These are phyloP conservation scores for Ogataea saltuana DNA, from an alignment of 805 yeast genomes.

Conservation along the genomic window DNA sequence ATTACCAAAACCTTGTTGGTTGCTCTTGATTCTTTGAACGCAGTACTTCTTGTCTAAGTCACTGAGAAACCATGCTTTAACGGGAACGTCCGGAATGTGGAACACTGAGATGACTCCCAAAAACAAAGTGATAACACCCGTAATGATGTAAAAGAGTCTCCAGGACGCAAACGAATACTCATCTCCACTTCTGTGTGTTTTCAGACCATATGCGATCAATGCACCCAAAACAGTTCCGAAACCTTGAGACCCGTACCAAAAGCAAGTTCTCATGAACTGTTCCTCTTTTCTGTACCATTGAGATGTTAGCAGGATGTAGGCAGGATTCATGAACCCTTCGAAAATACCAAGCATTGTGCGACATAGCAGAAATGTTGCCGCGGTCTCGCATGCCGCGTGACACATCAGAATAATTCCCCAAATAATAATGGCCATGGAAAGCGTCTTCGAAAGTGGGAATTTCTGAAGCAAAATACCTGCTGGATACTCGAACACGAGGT, in stretches of 20 bases:
- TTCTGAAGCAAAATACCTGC: constrained; percentile 44
- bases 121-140: constrained; percentile 52
- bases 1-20: constrained; percentile 29
- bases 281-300: constrained; percentile 52
- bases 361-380: constrained; percentile 44
- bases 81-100: constrained; percentile 54
- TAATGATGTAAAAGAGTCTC: constrained; percentile 53
- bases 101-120: constrained; percentile 35
- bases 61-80: constrained; percentile 42
- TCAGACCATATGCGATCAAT: constrained; percentile 35
- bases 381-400: constrained; percentile 43
- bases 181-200: constrained; percentile 26
- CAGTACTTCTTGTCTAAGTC: constrained; percentile 38
- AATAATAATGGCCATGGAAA: constrained; percentile 35
- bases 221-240: constrained; percentile 52
- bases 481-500: constrained; percentile 41
- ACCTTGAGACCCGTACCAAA: constrained; percentile 41
- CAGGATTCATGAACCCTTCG: constrained; percentile 58
- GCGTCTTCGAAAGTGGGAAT: constrained; percentile 41
- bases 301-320: constrained; percentile 50
- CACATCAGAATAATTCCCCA: constrained; percentile 48
- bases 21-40: constrained; percentile 30
- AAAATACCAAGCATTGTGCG: constrained; percentile 51
- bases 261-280: constrained; percentile 43
- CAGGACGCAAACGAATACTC: constrained; percentile 42